Evolutionary conservation across 1,284 basidiomycete genomes (phyloP), one percentile per base, ranked within the genome.

Genomic region (Pseudozyma sp.): DNA sequence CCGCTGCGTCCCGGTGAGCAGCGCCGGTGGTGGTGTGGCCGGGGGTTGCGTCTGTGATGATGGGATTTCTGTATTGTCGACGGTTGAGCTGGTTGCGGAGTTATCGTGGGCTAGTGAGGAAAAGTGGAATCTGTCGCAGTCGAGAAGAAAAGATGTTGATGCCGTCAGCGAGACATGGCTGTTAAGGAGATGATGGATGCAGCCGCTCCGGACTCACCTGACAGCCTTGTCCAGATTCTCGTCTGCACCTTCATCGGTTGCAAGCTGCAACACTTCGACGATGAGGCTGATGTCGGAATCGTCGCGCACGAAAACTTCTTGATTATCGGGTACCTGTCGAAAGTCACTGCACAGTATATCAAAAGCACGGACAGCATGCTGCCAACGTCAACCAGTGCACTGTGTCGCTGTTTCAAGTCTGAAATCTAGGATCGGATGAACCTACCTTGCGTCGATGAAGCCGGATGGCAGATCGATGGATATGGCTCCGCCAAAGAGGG

Each of bases 311-410:
- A 94, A 92, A 46, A 98, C 95, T 84, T 99, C 97, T 85, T 99
- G 96, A 13, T 90, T 94, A 84, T 99, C 92, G n/a, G 97, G 96
- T 11, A 99, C 88, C 86, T 98, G 94, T 65, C 96, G 93, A 3
- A 97, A 73, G 72, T 91, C 88, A 67, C 95, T 97, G 84, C 45
- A 45, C 19, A 64, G 35, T 29, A 16, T n/a, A 30, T 44, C 31
- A 31, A 2, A 35, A 24, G 19, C 17, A 54, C n/a, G 10, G 8
- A 29, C 34, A 33, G 14, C n/a, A 13, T 33, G 40, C 14, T 17
- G 10, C 17, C n/a, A 44, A 44, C n/a, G 43, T 44, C 19, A 24
- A 17, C 19, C 43, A 24, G 10, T 7, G 10, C 4, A 37, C 14
- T 37, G 35, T 2, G n/a, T 31, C 3, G 31, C 31, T 53, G n/a